Evolutionary conservation across 73 alveolate genomes (phyloP), one percentile per base, ranked within the genome.

Genomic region (Durusdinium trenchii): DNA sequence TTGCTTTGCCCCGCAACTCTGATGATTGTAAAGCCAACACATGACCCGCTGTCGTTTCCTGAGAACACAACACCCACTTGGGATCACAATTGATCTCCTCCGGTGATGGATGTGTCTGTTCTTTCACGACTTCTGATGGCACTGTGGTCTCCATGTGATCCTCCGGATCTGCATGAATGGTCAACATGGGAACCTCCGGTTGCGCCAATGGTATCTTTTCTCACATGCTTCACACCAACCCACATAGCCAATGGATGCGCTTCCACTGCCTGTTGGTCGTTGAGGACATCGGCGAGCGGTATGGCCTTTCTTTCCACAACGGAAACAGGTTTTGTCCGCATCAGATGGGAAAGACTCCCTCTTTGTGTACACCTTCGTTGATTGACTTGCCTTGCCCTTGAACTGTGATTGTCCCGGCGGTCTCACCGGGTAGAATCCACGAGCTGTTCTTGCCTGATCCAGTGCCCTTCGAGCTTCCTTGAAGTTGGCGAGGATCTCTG

Each of bases 261-360:
- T 78, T 69, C 46, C 36, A 16, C 46, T 35, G 23, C 32, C 6
- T 6, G 42, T 23, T 2, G 89, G 64, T 51, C 54, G 23, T 28
- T 84, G 94, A 3, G 71, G 76, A 42, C 94, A 84, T 28, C 20
- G 23, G 42, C 78, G 32, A 5, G 94, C 94, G 1, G n/a, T 52
- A 54, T 84, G 94, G 16, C 94, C 94, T 12, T 50, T 50, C 78
- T 84, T 84, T 3, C 94, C 94, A 26, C 94, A 52, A 9, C 94
- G 51, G 51, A 84, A 10, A 38, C 94, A 84, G 52, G 36, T 52
- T 43, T 30, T 50, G 78, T 52, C 94, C 1, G 51, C 40, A 40
- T 84, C 6, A 52, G n/a, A n/a, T n/a, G n/a, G n/a, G n/a, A n/a
- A n/a, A n/a, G n/a, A n/a, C n/a, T n/a, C n/a, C n/a, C n/a, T n/a